Percentiles rank a stretch among this genome's conserved stretches.
Conservation (phyloP, 228 moss, liverwort and hornwort species). For the Sphagnum fallax region DNA sequence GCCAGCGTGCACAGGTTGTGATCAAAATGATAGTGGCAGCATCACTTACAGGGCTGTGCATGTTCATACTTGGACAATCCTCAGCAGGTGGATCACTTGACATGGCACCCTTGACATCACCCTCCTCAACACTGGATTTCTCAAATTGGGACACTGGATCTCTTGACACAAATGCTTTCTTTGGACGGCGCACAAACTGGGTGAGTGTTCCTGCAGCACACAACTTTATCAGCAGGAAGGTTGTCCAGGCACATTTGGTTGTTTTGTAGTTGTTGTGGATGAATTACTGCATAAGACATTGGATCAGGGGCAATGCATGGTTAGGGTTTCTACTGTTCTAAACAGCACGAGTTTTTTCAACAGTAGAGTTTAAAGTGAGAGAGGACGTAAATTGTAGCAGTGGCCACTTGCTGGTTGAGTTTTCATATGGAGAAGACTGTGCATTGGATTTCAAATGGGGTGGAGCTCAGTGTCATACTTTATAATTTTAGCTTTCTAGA, state of each 20-base stretch:
- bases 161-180: neutral
- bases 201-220: neutral
- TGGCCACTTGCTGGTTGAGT: no score
- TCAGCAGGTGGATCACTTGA: constrained; percentile 65
- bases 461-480: no score
- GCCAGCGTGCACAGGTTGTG: constrained; percentile 71
- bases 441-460: no score
- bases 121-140: neutral
- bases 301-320: no score
- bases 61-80: constrained; percentile 83
- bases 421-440: no score
- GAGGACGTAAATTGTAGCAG: no score
- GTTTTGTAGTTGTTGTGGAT: neutral
- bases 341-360: no score
- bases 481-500: no score
- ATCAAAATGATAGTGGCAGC: constrained; percentile 69
- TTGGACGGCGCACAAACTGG: neutral
- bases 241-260: neutral
- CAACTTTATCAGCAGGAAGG: neutral
- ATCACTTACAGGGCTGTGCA: constrained; percentile 73
- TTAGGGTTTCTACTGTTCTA: no score
- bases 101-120: constrained; percentile 25
- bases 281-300: neutral
- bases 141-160: neutral
- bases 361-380: no score